phyloP scores from a whole-genome alignment of 805 yeast species.

The Sugiyamaella smithiae region DNA sequence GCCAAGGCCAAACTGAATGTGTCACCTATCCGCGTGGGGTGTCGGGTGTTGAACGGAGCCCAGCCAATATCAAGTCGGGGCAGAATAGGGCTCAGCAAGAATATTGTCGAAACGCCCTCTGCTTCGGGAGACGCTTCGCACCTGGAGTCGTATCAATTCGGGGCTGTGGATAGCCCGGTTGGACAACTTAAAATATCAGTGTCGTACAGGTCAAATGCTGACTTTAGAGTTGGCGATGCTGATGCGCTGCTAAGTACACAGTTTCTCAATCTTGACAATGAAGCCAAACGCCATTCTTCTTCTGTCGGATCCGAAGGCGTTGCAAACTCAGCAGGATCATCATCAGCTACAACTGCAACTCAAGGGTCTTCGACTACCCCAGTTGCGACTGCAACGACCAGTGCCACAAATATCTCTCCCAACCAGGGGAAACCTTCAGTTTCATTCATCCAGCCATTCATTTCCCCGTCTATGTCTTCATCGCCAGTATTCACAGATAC shows the following conservation, averaged over 20 bases:
- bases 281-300: slow-evolving; percentile 1
- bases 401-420: background rate
- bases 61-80: slow-evolving; percentile 78
- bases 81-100: slow-evolving; percentile 76
- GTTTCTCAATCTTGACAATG: slow-evolving; percentile 47
- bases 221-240: slow-evolving; percentile 63
- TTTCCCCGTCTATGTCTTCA: slow-evolving; percentile 55
- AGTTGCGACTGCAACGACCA: background rate
- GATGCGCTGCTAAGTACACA: slow-evolving; percentile 62
- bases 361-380: background rate
- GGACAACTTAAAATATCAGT: slow-evolving; percentile 76
- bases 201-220: slow-evolving; percentile 69
- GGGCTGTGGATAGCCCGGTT: slow-evolving; percentile 68
- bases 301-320: background rate
- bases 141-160: slow-evolving; percentile 58
- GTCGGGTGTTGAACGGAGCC: slow-evolving; percentile 67
- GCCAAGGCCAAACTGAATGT: slow-evolving; percentile 38
- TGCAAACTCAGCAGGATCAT: background rate
- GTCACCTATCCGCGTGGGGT: slow-evolving; percentile 48
- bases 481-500: slow-evolving; percentile 27
- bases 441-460: slow-evolving; percentile 56
- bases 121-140: slow-evolving; percentile 10
- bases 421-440: slow-evolving; percentile 27
- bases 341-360: background rate
- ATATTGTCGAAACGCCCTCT: slow-evolving; percentile 29